phyloP scores from a whole-genome alignment of 2,329 filamentous ascomycete genomes.

The Aspergillus piperis region DNA sequence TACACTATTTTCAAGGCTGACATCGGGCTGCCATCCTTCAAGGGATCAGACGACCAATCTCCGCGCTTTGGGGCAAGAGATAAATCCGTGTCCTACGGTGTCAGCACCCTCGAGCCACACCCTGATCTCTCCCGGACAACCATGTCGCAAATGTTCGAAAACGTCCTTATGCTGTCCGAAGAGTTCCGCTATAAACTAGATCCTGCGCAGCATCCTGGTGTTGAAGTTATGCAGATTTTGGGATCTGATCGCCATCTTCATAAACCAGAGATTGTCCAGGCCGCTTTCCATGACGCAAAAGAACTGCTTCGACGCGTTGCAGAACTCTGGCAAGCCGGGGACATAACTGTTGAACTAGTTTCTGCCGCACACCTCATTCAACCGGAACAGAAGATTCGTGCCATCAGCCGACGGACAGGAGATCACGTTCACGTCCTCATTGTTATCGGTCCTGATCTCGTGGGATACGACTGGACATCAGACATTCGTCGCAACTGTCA shows the following conservation, averaged over 20 bases:
- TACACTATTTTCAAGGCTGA: constrained; percentile 51
- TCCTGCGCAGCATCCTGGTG: constrained; percentile 44
- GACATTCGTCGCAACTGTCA: constrained; percentile 36
- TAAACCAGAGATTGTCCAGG: constrained; percentile 22
- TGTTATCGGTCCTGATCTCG: constrained; percentile 26
- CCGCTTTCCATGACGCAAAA: constrained; percentile 47
- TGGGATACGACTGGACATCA: constrained; percentile 25
- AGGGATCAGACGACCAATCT: not conserved
- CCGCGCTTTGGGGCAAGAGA: not conserved
- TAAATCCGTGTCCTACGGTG: not conserved
- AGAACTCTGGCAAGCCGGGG: constrained; percentile 32
- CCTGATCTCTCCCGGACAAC: constrained; percentile 15
- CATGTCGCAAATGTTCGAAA: constrained; percentile 13
- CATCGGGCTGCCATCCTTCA: constrained; percentile 44
- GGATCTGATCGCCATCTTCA: constrained; percentile 35
- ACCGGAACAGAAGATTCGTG: constrained; percentile 15
- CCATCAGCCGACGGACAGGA: constrained; percentile 16
- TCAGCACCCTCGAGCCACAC: constrained; percentile 29
- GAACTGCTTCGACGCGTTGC: constrained; percentile 34
- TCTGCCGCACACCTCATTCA: constrained; percentile 16
- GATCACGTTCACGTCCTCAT: constrained; percentile 29
- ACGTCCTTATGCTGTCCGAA: constrained; percentile 35
- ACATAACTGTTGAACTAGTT: constrained; percentile 17
- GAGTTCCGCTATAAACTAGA: constrained; percentile 43
- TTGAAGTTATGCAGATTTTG: constrained; percentile 46